phyloP scores from a whole-genome alignment of 805 yeast genomes.

The Kluyveromyces nonfermentans region DNA sequence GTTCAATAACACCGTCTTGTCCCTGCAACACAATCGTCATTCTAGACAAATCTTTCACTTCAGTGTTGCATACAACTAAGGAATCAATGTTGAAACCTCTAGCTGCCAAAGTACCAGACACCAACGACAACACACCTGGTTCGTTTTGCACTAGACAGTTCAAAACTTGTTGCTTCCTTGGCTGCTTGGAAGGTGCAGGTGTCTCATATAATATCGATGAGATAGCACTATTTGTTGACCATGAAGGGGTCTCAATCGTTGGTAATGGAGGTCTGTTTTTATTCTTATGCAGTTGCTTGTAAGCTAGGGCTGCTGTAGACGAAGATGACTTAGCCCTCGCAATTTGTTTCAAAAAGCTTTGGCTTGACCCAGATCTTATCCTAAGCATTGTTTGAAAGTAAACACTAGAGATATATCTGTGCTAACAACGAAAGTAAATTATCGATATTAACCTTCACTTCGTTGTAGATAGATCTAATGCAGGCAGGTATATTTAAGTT shows the following conservation, averaged over 20 bases:
- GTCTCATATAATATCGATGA: constrained; percentile 92
- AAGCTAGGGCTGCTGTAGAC: constrained; percentile 90
- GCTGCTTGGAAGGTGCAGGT: constrained; percentile 45
- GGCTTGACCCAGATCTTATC: background rate
- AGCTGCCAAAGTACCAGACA: constrained; percentile 93
- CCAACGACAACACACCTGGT: constrained; percentile 92
- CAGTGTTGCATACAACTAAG: constrained; percentile 91
- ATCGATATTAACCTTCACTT: too few species aligned
- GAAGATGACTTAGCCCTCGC: constrained; percentile 31
- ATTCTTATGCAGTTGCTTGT: constrained; percentile 83
- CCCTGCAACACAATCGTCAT: constrained; percentile 95
- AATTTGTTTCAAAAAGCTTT: background rate
- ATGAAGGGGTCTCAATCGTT: constrained; percentile 81
- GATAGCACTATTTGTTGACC: constrained; percentile 96
- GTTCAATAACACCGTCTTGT: constrained; percentile 93
- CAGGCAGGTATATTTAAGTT: background rate
- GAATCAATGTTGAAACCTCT: constrained; percentile 98
- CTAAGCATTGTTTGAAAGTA: background rate
- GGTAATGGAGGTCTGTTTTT: constrained; percentile 86
- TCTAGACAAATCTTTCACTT: constrained; percentile 87
- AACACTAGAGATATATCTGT: too few species aligned
- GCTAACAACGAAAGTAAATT: too few species aligned
- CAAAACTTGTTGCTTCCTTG: constrained; percentile 76
- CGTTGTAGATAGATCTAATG: background rate
- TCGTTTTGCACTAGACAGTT: constrained; percentile 97